These are phyloP conservation scores for Mycena citricolor DNA, from an alignment of 1,284 basidiomycete genomes.

Conservation along the genomic window DNA sequence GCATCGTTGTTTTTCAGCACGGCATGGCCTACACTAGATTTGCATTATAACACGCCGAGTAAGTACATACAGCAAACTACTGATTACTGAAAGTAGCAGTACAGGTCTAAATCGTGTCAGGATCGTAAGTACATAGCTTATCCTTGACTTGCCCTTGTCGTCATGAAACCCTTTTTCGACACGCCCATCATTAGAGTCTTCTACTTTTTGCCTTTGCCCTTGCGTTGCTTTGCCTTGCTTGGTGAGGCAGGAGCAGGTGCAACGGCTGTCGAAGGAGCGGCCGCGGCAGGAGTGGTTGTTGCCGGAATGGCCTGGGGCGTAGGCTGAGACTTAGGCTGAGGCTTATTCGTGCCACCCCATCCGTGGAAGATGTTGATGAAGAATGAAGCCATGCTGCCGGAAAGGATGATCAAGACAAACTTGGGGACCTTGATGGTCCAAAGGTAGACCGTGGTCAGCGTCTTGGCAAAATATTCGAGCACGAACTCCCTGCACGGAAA, in stretches of 20 bases:
- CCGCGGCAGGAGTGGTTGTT: not conserved
- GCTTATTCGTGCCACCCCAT: conserved; percentile 14
- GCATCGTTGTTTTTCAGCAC: too few relatives aligned
- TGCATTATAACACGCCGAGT: too few relatives aligned
- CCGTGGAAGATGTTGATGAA: conserved; percentile 57
- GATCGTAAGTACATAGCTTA: too few relatives aligned
- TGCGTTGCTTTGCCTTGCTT: conserved; percentile 21
- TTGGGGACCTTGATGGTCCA: conserved; percentile 48
- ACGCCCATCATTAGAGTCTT: too few relatives aligned
- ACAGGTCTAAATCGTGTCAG: too few relatives aligned
- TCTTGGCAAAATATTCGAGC: conserved; percentile 58
- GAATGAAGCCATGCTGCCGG: conserved; percentile 59
- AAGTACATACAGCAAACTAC: too few relatives aligned
- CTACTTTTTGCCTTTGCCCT: conserved; percentile 24
- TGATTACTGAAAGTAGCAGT: too few relatives aligned
- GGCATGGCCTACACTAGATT: too few relatives aligned
- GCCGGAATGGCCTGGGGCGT: conserved; percentile 6
- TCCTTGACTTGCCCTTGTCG: too few relatives aligned
- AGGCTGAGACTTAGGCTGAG: conserved; percentile 1
- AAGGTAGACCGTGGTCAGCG: conserved; percentile 52
- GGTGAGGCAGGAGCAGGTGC: conserved; percentile 6
- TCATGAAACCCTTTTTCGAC: too few relatives aligned
- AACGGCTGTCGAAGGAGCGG: conserved; percentile 4
- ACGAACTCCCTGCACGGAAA: conserved; percentile 59
- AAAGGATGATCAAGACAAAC: conserved; percentile 58